These are phyloP conservation scores for Polytolypa hystricis DNA, from an alignment of 2,329 filamentous ascomycete genomes.

Conservation along the genomic window DNA sequence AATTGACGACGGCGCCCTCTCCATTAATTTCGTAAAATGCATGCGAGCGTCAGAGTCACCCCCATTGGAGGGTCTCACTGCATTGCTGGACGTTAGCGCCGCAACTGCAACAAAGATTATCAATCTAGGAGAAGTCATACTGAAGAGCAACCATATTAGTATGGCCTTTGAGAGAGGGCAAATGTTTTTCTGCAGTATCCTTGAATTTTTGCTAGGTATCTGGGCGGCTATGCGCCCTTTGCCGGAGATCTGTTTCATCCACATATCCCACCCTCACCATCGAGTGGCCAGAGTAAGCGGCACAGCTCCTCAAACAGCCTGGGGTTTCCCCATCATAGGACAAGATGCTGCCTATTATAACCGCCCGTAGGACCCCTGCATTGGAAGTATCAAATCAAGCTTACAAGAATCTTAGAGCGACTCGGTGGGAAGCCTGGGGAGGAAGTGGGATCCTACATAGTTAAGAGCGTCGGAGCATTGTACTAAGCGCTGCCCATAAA, in stretches of 20 bases:
- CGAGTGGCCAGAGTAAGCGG: neutral
- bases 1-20: neutral
- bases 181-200: neutral
- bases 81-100: neutral
- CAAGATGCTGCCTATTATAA: no score
- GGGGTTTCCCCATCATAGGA: no score
- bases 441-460: no score
- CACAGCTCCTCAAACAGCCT: no score
- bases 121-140: neutral
- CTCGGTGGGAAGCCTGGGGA: no score
- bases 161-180: neutral
- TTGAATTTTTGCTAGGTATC: neutral
- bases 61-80: neutral
- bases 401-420: no score
- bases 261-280: neutral
- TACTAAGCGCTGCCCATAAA: no score
- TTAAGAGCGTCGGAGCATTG: no score
- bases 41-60: neutral
- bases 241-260: neutral
- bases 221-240: neutral
- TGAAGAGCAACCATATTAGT: neutral
- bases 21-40: neutral
- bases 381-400: slow-evolving; percentile 14
- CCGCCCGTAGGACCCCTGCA: no score
- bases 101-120: neutral